phyloP scores from a whole-genome alignment of 2,329 filamentous ascomycete genomes.

The Aspergillus vadensis region DNA sequence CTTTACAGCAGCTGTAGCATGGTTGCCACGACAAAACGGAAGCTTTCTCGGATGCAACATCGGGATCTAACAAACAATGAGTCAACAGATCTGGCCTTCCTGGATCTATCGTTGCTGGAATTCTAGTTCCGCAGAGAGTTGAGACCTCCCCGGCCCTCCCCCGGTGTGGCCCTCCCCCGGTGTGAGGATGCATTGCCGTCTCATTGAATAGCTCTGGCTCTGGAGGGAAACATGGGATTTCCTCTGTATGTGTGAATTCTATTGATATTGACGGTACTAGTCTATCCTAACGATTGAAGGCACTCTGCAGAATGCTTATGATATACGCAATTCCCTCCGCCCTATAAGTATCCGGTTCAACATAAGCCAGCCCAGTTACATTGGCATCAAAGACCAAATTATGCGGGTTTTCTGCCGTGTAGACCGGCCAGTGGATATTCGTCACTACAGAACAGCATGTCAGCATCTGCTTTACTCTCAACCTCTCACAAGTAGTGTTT shows the following conservation, averaged over 20 bases:
- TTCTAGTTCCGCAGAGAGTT: not conserved
- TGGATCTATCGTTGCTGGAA: not conserved
- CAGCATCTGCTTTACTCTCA: not conserved
- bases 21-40: not conserved
- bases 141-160: too few relatives aligned
- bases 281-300: not conserved
- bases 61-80: not conserved
- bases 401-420: not conserved
- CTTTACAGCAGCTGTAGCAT: not conserved
- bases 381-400: constrained; percentile 15
- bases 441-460: not conserved
- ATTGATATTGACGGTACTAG: too few relatives aligned
- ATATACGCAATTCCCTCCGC: constrained; percentile 6
- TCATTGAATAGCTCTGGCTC: not conserved
- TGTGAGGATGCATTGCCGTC: not conserved
- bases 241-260: too few relatives aligned
- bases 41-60: not conserved
- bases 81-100: not conserved
- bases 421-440: constrained; percentile 9
- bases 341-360: constrained; percentile 12
- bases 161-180: too few relatives aligned
- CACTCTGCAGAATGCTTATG: not conserved
- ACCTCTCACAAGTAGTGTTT: not conserved
- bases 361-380: constrained; percentile 2
- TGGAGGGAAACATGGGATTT: too few relatives aligned